Evolutionary conservation across 2,329 filamentous ascomycete genomes (phyloP).

Genomic region (Colletotrichum agaves): DNA sequence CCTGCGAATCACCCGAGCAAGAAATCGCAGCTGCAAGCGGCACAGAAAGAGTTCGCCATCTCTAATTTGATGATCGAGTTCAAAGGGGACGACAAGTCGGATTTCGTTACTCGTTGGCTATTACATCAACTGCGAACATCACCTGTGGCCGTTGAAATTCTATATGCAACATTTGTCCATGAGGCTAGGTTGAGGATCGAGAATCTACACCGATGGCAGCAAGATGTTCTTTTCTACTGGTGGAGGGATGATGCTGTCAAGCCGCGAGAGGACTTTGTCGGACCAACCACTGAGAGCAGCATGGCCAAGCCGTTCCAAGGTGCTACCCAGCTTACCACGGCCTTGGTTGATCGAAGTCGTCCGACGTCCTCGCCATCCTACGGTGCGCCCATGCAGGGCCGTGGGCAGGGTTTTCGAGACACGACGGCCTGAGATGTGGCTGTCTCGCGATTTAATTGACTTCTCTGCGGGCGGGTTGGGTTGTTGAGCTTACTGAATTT

Average conservation of each 20-base stretch:
- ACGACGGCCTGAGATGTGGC: neutral
- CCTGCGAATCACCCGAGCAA: conserved; percentile 49
- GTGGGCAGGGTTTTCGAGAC: neutral
- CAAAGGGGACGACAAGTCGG: conserved; percentile 50
- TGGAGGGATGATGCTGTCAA: conserved; percentile 44
- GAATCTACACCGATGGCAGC: conserved; percentile 49
- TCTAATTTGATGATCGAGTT: conserved; percentile 53
- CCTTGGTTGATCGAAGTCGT: neutral
- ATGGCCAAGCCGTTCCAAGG: neutral
- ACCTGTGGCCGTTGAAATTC: conserved; percentile 55
- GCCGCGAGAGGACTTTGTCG: conserved; percentile 15
- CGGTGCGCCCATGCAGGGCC: neutral
- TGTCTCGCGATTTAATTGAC: neutral
- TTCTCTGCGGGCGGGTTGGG: neutral
- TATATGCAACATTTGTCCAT: conserved; percentile 52
- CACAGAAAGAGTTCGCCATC: conserved; percentile 61
- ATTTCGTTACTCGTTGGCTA: conserved; percentile 64
- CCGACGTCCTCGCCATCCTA: neutral
- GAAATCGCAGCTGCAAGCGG: conserved; percentile 49
- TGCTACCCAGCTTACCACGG: neutral
- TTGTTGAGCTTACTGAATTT: no score
- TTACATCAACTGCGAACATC: conserved; percentile 61
- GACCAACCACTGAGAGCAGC: conserved; percentile 25
- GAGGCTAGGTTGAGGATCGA: conserved; percentile 48
- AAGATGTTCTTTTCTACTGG: conserved; percentile 52